These are phyloP conservation scores for Babesia ovis DNA, from an alignment of 169 alveolate genomes.

Conservation along the genomic window DNA sequence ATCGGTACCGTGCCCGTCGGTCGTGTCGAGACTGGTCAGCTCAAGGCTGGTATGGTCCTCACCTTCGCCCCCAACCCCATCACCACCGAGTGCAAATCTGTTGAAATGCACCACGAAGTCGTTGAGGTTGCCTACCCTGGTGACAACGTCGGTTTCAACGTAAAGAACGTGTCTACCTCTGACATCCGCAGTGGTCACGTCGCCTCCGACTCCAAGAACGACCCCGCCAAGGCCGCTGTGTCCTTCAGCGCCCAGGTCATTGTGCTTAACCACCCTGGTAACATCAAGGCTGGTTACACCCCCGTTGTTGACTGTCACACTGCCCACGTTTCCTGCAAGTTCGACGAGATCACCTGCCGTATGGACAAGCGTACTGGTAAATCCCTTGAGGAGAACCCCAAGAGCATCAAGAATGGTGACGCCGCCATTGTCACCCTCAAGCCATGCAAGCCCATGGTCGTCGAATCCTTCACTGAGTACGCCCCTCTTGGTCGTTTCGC, in stretches of 20 bases:
- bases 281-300: constrained; percentile 95
- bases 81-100: constrained; percentile 96
- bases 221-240: constrained; percentile 95
- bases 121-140: constrained; percentile 97
- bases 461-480: constrained; percentile 94
- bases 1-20: constrained; percentile 99
- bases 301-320: constrained; percentile 98
- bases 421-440: constrained; percentile 93
- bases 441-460: constrained; percentile 95
- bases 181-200: constrained; percentile 95
- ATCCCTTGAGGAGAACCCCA: constrained; percentile 94
- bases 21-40: constrained; percentile 96
- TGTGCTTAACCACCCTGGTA: constrained; percentile 96
- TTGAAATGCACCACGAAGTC: constrained; percentile 98
- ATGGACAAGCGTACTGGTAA: constrained; percentile 97
- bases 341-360: constrained; percentile 88
- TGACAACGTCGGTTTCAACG: constrained; percentile 97
- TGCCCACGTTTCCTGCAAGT: constrained; percentile 97
- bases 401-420: constrained; percentile 93
- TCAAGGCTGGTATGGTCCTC: constrained; percentile 83
- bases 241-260: constrained; percentile 94
- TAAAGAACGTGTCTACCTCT: constrained; percentile 93
- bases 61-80: constrained; percentile 94
- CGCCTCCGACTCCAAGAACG: constrained; percentile 95
- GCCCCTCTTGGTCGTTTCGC: constrained; percentile 99